Evolutionary conservation across 2,329 filamentous ascomycete species (phyloP), one percentile per base, ranked within the genome.

Genomic region (Tolypocladium cylindrosporum): DNA sequence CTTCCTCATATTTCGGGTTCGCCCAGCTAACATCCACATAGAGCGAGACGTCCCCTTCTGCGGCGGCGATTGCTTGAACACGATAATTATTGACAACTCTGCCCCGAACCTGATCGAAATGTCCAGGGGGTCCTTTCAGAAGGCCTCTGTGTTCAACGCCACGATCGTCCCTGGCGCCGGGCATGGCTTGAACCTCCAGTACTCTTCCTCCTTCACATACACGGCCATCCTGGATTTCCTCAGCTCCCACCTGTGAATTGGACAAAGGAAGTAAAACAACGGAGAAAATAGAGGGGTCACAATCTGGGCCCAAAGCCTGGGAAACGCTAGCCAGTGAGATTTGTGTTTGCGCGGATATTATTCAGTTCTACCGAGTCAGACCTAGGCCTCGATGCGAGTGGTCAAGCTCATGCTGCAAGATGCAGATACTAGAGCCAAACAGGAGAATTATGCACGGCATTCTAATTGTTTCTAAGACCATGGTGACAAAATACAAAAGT

Each of bases 41-140:
- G 76, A 76, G 24, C 67, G 68, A 14, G 79, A 85, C 54, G 59
- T 79, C 13, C 78, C 80, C 7, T 87, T 83, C 68, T 88, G 85
- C 59, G 85, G 84, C 4, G 81, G 83, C 34, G 79, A 87, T 68
- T 87, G 84, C 70, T 65, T 73, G 3, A 72, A 69, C 24, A 80
- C 77, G 0, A 72, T 70, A 16, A 62, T 68, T 45, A 67, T 74
- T 1, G 63, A 69, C 8, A 62, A 70, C 56, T 63, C 69, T 1
- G 76, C 72, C 36, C 75, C 65, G 6, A 64, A 72, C 36, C 61
- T 83, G 50, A 77, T 79, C 1, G 77, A 73, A 13, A 66, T 67
- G 27, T 77, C 77, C 0, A 66, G 63, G 55, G 55, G 61, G 50
- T 69, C 69, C 37, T 81, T 83, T 63, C 71, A 73, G 2, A 71